Evolutionary conservation across 495 filamentous ascomycete genomes (phyloP).

Genomic region (Monascus purpureus): DNA sequence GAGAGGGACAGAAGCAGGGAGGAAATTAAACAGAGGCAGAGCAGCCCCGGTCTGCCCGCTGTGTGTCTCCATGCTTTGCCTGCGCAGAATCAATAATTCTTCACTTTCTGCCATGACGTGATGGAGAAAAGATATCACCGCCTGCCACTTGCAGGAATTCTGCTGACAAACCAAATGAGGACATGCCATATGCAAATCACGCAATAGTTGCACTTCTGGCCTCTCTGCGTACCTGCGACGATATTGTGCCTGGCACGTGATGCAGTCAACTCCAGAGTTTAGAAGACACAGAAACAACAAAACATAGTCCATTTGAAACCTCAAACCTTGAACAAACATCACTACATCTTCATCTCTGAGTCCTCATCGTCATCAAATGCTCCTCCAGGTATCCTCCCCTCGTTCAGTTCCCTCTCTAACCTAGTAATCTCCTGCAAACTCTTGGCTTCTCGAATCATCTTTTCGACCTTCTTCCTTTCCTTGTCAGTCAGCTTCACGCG

Average conservation of each 20-base stretch:
- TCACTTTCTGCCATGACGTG: conserved; percentile 18
- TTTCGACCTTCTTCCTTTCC: conserved; percentile 55
- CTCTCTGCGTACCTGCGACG: conserved; percentile 2
- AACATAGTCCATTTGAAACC: too few relatives aligned
- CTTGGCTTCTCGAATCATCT: conserved; percentile 69
- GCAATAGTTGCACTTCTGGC: conserved; percentile 25
- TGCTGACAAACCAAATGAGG: conserved; percentile 14
- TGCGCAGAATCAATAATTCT: conserved; percentile 11
- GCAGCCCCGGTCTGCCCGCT: background rate
- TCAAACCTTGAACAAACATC: background rate
- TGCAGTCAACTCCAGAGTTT: too few relatives aligned
- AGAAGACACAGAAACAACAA: too few relatives aligned
- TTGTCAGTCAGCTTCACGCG: conserved; percentile 53
- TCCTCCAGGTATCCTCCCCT: conserved; percentile 68
- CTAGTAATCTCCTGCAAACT: conserved; percentile 73
- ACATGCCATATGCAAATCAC: conserved; percentile 19
- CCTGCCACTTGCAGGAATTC: conserved; percentile 11
- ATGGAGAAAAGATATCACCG: conserved; percentile 27
- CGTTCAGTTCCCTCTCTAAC: conserved; percentile 72
- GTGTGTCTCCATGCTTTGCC: conserved; percentile 10
- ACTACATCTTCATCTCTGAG: conserved; percentile 26
- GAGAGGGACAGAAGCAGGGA: conserved; percentile 19
- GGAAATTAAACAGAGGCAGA: conserved; percentile 16
- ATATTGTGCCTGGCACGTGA: too few relatives aligned
- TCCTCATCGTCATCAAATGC: conserved; percentile 31